Evolutionary conservation across 257 asterid genomes (phyloP), one percentile per base, ranked within the genome.

Genomic region (Solanum bulbocastanum): DNA sequence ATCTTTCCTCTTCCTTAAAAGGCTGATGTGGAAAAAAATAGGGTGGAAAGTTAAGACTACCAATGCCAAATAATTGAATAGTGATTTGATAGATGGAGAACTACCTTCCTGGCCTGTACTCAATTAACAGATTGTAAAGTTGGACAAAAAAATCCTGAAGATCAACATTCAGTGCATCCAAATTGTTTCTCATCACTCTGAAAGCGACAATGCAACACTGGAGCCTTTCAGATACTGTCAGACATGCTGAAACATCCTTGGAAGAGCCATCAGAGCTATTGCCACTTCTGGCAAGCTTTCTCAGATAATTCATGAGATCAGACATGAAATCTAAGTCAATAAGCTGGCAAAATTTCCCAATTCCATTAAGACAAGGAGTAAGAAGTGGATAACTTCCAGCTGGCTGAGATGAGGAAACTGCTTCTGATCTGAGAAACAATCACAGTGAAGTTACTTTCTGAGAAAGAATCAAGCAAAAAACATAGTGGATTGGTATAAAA

Each of bases 131-230:
- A 89, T 94, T 94, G 91, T 97, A 97, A 66, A 97, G 93, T 87
- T 94, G 98, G 89, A 93, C 93, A 91, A 91, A 95, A 91, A 96
- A 97, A 69, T 95, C 98, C 81, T 95, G 99, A 46, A 97, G 90
- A 91, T 97, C 99, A 88, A 97, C 92, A 90, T 97, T 97, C 83
- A 97, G 92, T 78, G 99, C 99, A 88, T 97, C 99, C 79, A 96
- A 94, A 90, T 97, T 96, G 93, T 86, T 95, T 91, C 91, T 92
- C 99, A 96, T 97, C 88, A 97, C 96, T 92, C 93, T 96, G 78
- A 96, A 97, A 83, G 99, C 98, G 72, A 93, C 96, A 90, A 97
- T 94, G 93, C 99, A 97, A 93, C 99, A 97, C 27, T 94, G 93
- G 91, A 97, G 89, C 56, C 98, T 91, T 88, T 96, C 99, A 12